Base-by-base conservation (phyloP, 306 rosid species). In the Parietaria judaica region DNA sequence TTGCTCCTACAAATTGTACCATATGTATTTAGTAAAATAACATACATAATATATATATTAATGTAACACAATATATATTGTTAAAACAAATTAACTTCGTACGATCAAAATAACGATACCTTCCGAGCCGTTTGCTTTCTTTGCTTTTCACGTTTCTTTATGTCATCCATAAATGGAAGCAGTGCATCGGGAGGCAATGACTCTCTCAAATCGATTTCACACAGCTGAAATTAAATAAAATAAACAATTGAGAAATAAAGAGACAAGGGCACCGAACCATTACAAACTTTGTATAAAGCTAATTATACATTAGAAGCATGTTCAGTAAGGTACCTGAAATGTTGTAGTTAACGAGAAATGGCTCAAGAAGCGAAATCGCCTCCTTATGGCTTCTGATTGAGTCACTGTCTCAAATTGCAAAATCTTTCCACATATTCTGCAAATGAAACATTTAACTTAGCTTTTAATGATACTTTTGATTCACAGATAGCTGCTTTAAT, bases 151-250 rank as follows among this genome's bases (percentile, higher is more conserved):
- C 98, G 98, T 77, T 80, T 86, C 81, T 77, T 88, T 70, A 92
- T 80, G 72, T 92, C 98, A 63, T 92, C 98, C 81, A 82, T 72
- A 66, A 86, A 92, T 51, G 96, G 96, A 65, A 72, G 70, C 66
- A 88, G 63, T 48, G 96, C 78, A 70, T 81, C 87, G 39, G 83
- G 69, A 72, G 95, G 86, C 65, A 92, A 69, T 56, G 73, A 58
- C 69, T 84, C 89, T 65, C 83, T 70, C 84, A 86, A 75, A 82
- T 88, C 95, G 74, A 92, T 79, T 83, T 92, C 98, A 80, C 95
- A 88, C 41, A 92, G 86, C 98, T 92, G 83, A 51, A 83, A 49
- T 49, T 8, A 46, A 23, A 23, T 23, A 23, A 23, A 23, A 23
- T 23, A 23, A 23, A 23, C 31, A 23, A 41, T 3, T 41, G 45